Conservation (phyloP, 1,284 basidiomycete genomes). For the Cystobasidium sp. region DNA sequence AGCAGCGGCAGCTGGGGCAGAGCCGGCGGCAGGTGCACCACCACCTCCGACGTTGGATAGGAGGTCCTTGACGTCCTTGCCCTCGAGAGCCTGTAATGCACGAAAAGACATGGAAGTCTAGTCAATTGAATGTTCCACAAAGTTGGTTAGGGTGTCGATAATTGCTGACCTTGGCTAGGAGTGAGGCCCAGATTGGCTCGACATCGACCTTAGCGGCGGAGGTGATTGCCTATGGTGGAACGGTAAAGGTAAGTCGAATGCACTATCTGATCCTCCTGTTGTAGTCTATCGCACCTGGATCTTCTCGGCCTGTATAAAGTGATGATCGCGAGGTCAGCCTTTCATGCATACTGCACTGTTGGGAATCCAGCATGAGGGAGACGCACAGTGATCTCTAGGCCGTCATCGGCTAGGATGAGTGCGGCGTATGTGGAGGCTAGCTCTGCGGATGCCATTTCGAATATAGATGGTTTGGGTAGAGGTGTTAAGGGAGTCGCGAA, state of each 20-base stretch:
- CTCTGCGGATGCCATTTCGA: constrained; percentile 61
- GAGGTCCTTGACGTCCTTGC: constrained; percentile 46
- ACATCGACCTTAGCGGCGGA: constrained; percentile 81
- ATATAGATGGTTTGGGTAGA: not conserved
- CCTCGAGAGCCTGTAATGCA: constrained; percentile 36
- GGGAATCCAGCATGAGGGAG: not conserved
- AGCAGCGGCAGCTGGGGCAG: constrained; percentile 42
- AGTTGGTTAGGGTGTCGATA: not conserved
- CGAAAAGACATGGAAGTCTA: not conserved
- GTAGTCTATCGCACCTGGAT: constrained; percentile 29
- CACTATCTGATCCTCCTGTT: constrained; percentile 48
- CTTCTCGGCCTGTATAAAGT: constrained; percentile 44
- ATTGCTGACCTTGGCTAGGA: constrained; percentile 75
- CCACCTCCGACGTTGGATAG: constrained; percentile 45
- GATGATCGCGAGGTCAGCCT: constrained; percentile 19
- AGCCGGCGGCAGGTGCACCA: constrained; percentile 44
- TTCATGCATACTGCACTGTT: not conserved
- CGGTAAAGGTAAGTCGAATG: not conserved
- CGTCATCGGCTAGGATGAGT: constrained; percentile 95
- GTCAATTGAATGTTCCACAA: not conserved
- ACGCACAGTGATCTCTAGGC: constrained; percentile 93
- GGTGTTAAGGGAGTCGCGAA: constrained; percentile 15
- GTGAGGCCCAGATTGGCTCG: constrained; percentile 95
- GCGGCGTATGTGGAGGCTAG: constrained; percentile 88
- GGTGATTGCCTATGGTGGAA: constrained; percentile 65